Evolutionary conservation across 179 eudicot species (phyloP), one percentile per base, ranked within the genome.

Genomic region (Spergularia azorica): DNA sequence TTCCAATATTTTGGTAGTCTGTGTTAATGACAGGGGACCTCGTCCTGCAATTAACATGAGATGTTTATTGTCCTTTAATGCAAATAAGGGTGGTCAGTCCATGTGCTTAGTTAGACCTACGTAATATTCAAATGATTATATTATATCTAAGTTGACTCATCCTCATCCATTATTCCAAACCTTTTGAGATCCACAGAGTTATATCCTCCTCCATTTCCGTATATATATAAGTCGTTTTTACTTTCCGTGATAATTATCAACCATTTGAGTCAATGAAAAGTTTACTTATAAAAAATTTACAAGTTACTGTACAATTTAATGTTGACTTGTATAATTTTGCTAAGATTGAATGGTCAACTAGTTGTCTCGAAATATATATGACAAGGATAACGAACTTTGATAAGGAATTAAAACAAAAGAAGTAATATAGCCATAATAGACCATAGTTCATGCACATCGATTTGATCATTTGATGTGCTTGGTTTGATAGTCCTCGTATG

Each of bases 41-140:
- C 9, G 9, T 18, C 32, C 55, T 6, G 54, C 70, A 67, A 67
- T 41, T 46, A 50, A 69, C 43, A 51, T 51, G 72, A 69, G 59
- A 51, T 69, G 72, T n/a, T 69, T 5, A 69, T 21, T 69, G 72
- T 69, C 72, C 59, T 69, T 51, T 12, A 69, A 13, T 69, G 59
- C 39, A 67, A n/a, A 3, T 64, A 0, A 38, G 68, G 6, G 59
- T 69, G 56, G 56, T 68, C 39, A 69, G 70, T 67, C 32, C 54
- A 67, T 67, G 70, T 67, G 70, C 7, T 6, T 36, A 67, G 26
- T 67, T 17, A 67, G 60, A n/a, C n/a, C 72, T 43, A 50, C 52
- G 52, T 69, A 11, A 16, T 26, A 51, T 16, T 67, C 14, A 63
- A 21, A 10, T 38, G 39, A 32, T n/a, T 51, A 21, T 69, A 21